Evolutionary conservation across 1,284 basidiomycete genomes (phyloP), one percentile per base, ranked within the genome.

Genomic region (Ganoderma sinense): DNA sequence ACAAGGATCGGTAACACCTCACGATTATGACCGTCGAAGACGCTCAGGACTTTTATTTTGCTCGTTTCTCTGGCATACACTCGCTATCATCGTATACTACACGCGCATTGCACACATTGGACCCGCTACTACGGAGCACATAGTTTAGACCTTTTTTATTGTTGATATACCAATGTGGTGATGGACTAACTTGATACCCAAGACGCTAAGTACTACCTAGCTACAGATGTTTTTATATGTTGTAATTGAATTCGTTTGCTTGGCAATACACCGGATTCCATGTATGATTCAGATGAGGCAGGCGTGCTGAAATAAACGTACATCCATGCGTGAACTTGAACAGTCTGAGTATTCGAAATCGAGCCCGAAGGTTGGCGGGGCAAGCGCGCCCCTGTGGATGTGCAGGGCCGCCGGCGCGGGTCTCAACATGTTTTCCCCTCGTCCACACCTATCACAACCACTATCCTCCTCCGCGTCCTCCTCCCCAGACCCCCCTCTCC

Each of bases 1-100:
- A 91, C 76, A 85, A 86, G 75, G 80, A 86, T 23, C 73, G 69
- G 69, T 78, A 65, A 73, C 20, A 36, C 29, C 26, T 33, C 62
- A 63, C 61, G 62, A 62, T 29, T 18, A 41, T 29, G 60, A 41
- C 40, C 26, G 5, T 43, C 2, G 18, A n/a, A 33, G 56, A 59
- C 36, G 10, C 33, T 59, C 29, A 56, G 18, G 53, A 31, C 16
- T 6, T 29, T 55, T 20, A 6, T 55, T 31, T 55, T 14, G 14
- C 4, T 55, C 7, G 8, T 13, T 51, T 26, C 11, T 20, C 31
- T 55, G 8, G 4, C 31, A 14, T 20, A 18, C 20, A 18, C 7
- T 10, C 36, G 36, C 36, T 36, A 36, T 36, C 36, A 36, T 36
- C 36, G 10, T 36, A 36, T 10, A 36, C 7, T 7, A 7, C 36